Percentiles rank a stretch among this genome's conserved stretches.
Conservation (phyloP, 306 rosid genomes). For the Castanea mollissima region DNA sequence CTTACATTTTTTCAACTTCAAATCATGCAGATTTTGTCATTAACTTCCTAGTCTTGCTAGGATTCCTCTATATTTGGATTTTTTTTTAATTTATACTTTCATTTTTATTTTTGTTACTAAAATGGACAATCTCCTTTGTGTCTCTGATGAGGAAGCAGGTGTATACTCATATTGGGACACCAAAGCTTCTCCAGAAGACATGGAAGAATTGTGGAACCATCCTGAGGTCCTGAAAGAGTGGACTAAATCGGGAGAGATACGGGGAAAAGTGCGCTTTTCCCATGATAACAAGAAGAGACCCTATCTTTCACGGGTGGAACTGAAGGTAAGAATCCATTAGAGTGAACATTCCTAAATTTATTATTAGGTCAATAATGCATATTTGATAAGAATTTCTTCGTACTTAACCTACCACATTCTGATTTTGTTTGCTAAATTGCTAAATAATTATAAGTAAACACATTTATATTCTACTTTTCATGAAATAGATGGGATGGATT, state of each 20-base stretch:
- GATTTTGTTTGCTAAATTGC: background rate
- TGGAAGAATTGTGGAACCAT: slow-evolving; percentile 88
- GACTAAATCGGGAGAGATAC: slow-evolving; percentile 58
- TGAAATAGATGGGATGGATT: background rate
- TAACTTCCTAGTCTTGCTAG: background rate
- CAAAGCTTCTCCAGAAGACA: slow-evolving; percentile 65
- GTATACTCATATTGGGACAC: slow-evolving; percentile 57
- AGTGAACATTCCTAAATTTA: background rate
- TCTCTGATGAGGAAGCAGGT: slow-evolving; percentile 27
- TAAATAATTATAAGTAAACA: background rate
- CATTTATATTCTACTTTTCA: background rate
- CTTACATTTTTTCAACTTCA: background rate
- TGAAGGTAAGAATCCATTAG: slow-evolving; percentile 55
- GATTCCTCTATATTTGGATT: background rate
- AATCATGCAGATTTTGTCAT: background rate
- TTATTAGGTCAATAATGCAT: background rate
- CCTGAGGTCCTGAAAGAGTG: slow-evolving; percentile 63
- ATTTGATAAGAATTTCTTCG: background rate
- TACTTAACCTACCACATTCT: slow-evolving; percentile 8
- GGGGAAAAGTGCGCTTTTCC: slow-evolving; percentile 61
- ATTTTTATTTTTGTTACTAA: background rate
- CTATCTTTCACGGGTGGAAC: slow-evolving; percentile 71
- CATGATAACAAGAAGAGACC: slow-evolving; percentile 58
- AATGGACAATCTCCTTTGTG: slow-evolving; percentile 1
- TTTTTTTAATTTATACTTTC: background rate